Evolutionary conservation across 768 basidiomycete species (phyloP).

Genomic region (Suillus spraguei): DNA sequence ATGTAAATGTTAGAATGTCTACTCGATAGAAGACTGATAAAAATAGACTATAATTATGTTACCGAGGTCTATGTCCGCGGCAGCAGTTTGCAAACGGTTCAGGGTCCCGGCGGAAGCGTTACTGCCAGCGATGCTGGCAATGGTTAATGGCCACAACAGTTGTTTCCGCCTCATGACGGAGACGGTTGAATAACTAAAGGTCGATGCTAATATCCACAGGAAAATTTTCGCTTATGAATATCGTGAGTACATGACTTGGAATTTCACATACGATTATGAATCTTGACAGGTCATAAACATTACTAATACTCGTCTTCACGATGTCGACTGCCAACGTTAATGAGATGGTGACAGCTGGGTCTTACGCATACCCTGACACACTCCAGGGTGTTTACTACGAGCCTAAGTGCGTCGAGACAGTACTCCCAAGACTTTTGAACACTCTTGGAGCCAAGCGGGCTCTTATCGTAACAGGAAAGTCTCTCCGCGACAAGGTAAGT

Average conservation of each 20-base stretch:
- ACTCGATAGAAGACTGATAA: not conserved
- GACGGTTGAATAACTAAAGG: not conserved
- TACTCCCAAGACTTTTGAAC: constrained; percentile 63
- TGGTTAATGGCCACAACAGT: not conserved
- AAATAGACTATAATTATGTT: not conserved
- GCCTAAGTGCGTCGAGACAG: constrained; percentile 62
- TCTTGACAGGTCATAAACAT: not conserved
- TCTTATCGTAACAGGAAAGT: constrained; percentile 72
- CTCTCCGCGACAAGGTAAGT: constrained; percentile 61
- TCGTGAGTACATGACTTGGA: no score
- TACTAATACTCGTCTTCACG: not conserved
- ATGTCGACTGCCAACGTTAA: not conserved
- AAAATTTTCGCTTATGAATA: no score
- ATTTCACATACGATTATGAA: not conserved
- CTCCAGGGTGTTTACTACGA: constrained; percentile 74
- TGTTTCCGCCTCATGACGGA: not conserved
- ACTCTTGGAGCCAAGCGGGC: constrained; percentile 61
- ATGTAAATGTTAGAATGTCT: not conserved
- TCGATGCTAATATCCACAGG: no score
- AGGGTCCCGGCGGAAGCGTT: no score
- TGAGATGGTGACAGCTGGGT: constrained; percentile 43
- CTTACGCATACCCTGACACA: constrained; percentile 68
- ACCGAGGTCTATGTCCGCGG: not conserved
- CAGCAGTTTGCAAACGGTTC: not conserved
- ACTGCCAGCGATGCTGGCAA: no score